Conservation (phyloP, 371 early-diverging fungal genomes). For the Enterocytospora artemiae region DNA sequence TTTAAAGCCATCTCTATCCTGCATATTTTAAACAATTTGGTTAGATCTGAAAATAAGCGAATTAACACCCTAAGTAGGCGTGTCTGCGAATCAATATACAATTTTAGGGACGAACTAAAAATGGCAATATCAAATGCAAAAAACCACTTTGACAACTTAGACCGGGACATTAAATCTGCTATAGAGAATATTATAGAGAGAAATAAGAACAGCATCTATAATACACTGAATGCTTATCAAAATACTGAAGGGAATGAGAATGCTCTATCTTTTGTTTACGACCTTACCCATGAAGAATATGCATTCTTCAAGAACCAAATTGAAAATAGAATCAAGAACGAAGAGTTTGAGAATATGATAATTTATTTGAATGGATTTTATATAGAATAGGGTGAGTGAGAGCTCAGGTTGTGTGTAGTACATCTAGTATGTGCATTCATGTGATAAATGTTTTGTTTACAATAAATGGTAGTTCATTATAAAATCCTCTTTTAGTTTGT, state of each 20-base stretch:
- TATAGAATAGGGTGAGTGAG: too few species aligned
- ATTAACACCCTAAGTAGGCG: background rate
- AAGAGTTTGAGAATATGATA: background rate
- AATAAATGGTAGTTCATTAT: slow-evolving; percentile 11
- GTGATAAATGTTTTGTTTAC: background rate
- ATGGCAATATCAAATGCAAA: background rate
- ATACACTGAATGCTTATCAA: background rate
- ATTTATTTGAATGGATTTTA: too few species aligned
- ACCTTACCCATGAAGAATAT: background rate
- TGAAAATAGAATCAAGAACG: background rate
- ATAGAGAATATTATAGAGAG: background rate
- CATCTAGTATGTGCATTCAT: too few species aligned
- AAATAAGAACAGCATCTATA: background rate
- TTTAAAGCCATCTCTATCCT: background rate
- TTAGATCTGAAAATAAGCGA: background rate
- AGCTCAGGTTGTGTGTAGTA: too few species aligned
- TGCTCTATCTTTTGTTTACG: background rate
- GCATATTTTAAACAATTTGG: slow-evolving; percentile 2
- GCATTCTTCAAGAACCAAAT: background rate
- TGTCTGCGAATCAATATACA: background rate
- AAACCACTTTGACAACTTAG: background rate
- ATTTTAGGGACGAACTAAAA: background rate
- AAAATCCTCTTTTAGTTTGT: slow-evolving; percentile 16
- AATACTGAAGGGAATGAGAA: background rate
- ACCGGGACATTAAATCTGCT: background rate